phyloP scores from a whole-genome alignment of 1,284 basidiomycete genomes.

The Trichosporon inkin region DNA sequence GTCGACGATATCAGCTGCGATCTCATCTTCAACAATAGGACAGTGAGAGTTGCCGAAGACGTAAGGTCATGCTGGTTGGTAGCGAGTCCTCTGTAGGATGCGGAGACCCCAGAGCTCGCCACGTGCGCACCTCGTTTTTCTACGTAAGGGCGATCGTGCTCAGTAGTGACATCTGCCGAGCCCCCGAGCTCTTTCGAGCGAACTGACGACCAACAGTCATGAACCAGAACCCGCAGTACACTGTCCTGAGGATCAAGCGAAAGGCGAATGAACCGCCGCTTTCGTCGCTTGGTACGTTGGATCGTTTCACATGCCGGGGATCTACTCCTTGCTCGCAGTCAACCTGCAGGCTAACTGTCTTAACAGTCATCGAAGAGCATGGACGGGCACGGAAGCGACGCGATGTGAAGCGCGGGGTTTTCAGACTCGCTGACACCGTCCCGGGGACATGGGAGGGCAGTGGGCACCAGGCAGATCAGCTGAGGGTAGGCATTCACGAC shows the following conservation, averaged over 20 bases:
- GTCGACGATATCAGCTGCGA: too few species aligned
- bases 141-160: background rate
- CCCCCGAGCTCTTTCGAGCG: background rate
- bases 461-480: slow-evolving; percentile 41
- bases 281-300: slow-evolving; percentile 43
- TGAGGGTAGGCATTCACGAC: slow-evolving; percentile 20
- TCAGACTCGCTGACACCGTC: slow-evolving; percentile 50
- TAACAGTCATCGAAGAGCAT: slow-evolving; percentile 39
- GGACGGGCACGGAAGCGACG: slow-evolving; percentile 30
- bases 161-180: background rate
- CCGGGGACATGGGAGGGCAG: slow-evolving; percentile 47
- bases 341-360: background rate
- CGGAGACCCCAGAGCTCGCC: background rate
- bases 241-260: slow-evolving; percentile 51
- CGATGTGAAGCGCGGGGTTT: slow-evolving; percentile 42
- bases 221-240: slow-evolving; percentile 25
- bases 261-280: slow-evolving; percentile 50
- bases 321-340: background rate
- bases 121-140: background rate
- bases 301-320: background rate
- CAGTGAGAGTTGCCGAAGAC: too few species aligned
- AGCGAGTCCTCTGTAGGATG: too few species aligned
- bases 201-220: background rate
- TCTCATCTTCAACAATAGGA: too few species aligned
- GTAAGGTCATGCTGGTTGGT: too few species aligned